Evolutionary conservation across 148 eudicot species (phyloP), one percentile per base, ranked within the genome.

Genomic region (Rhododendron vialii): DNA sequence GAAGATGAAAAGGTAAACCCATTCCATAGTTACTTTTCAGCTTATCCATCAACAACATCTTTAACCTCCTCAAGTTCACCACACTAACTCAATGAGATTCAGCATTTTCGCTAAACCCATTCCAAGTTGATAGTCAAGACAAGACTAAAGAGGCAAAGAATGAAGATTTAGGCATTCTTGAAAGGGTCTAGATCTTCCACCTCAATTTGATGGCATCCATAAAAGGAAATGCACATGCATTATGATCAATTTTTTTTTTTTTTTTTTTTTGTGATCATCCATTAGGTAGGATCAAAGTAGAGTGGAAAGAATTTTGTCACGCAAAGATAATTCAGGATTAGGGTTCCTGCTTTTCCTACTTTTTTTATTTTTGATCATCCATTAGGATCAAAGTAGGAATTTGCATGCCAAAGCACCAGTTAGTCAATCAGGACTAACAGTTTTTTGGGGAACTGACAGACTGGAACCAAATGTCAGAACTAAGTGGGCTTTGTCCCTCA

Each of bases 221-320:
- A 47, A 26, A 24, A 24, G 14, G 57, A 24, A 78, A 43, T 24
- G 33, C 28, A 35, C 13, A 48, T 24, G 51, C 61, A 28, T 5
- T 51, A 80, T 51, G 83, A 15, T 51, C 35, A 9, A 80, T 1
- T 24, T 57, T 18, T 59, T 20, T 30, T 30, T 30, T 30, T 30
- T 30, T 30, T 30, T 57, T 4, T 20, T 55, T 3, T 4, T 13
- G 17, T 53, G 6, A 20, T 20, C 15, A 51, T 13, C 35, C 65
- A 30, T 14, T 51, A 80, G 55, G 83, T 51, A 80, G 55, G 83
- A 50, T 51, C 59, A 36, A 80, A 80, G 63, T 80, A 48, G 57
- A 50, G 18, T 26, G 61, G 61, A 48, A 80, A 50, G 63, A 80
- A 50, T 50, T 26, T 43, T 14, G 61, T 50, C 22, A 11, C 12